Base-by-base conservation (phyloP, 129 eudicot genomes). In the Flaveria linearis region DNA sequence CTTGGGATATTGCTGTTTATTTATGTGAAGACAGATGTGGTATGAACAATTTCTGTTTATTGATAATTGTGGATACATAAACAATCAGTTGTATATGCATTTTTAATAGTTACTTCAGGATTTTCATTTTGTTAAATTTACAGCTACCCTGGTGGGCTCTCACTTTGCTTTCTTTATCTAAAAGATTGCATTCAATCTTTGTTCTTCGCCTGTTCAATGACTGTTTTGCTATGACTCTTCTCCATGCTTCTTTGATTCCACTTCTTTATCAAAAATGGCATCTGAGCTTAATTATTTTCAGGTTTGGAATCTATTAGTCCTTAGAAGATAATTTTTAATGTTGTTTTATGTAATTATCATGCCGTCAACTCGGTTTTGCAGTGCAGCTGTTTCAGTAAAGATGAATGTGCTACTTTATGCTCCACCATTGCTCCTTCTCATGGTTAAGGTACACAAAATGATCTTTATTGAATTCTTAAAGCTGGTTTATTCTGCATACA, bases 61-160 rank as follows among this genome's bases (percentile, higher is more conserved):
- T 43, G 46, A 66, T 41, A 12, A 52, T 49, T 50, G 20, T 63
- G 71, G 65, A 66, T 77, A 25, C 51, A 52, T 10, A 41, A 69
- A 57, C 23, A 41, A 68, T 17, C 71, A 20, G 13, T 68, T 41
- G 22, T 30, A 33, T 52, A 61, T 69, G 56, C 15, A 39, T 78
- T 58, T 23, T 23, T 10, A 26, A 8, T 56, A 46, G 65, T 72
- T 18, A 50, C 50, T 16, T 11, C 43, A 36, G 72, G 15, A 16
- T 67, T 43, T 45, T 11, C 12, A 60, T 26, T 23, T 53, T 51
- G 15, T 50, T 0, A 73, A 25, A 25, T 50, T 84, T 86, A 80
- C 89, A 93, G 98, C 72, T 93, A 62, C 97, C 98, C 23, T 93
- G 98, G 98, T 93, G 98, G 98, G 93, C 96, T 47, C 93, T 93